phyloP scores from a whole-genome alignment of 257 asterid species.

The Solanum paucissectum region DNA sequence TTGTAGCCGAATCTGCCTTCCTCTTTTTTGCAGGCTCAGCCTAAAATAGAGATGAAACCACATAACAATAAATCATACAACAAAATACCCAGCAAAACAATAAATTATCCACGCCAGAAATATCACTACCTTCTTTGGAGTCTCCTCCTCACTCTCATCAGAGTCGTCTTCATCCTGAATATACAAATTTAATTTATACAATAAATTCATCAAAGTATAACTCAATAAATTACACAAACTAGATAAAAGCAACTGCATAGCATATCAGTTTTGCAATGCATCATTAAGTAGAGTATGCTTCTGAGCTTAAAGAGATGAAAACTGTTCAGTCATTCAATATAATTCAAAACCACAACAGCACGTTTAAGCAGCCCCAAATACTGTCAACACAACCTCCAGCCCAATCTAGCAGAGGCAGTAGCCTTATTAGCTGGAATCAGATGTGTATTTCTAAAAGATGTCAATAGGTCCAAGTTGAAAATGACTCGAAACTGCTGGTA shows the following conservation, averaged over 20 bases:
- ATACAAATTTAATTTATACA: background rate
- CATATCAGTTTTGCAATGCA: background rate
- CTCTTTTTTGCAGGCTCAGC: slow-evolving; percentile 52
- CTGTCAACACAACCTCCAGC: background rate
- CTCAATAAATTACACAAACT: background rate
- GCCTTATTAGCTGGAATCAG: background rate
- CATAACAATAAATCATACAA: background rate
- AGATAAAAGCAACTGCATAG: background rate
- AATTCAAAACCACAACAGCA: background rate
- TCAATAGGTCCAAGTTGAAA: background rate
- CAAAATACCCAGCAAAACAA: background rate
- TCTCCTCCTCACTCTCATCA: slow-evolving; percentile 64
- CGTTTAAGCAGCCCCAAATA: background rate
- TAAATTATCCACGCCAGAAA: background rate
- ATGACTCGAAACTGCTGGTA: background rate
- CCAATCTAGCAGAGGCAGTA: background rate
- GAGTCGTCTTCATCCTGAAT: slow-evolving; percentile 48
- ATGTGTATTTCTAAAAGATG: background rate
- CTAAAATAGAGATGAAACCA: slow-evolving; percentile 11
- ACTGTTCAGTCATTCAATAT: background rate
- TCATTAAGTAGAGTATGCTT: background rate
- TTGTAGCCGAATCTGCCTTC: slow-evolving; percentile 30
- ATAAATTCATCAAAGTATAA: background rate
- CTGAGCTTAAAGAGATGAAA: background rate
- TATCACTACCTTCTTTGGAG: slow-evolving; percentile 61